Evolutionary conservation across 192 early-diverging fungal genomes (phyloP), one percentile per base, ranked within the genome.

Genomic region (Chytriomyces confervae): DNA sequence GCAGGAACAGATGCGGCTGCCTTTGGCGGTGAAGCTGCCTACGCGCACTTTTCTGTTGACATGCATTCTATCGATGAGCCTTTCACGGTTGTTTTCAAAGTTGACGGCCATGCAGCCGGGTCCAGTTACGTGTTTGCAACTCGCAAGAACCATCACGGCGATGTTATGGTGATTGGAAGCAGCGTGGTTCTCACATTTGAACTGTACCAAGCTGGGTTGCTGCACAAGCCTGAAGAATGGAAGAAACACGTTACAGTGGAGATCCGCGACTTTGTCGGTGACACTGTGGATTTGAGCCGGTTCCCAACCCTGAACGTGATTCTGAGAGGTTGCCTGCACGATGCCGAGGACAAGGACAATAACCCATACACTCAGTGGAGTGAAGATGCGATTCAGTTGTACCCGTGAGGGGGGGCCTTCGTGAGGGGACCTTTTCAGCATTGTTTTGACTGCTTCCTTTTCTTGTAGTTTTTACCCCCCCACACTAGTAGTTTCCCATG

Each of bases 1-100:
- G 36, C 36, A 36, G 36, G 36, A 36, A 36, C 36, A 3, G 36
- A 36, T 36, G 36, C 36, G 36, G 36, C 36, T 36, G 36, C 36
- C 4, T 36, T 36, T 36, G 36, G 36, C 36, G 36, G 36, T 36
- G 36, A 36, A 36, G 36, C n/a, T 8, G 69, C 27, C 7, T 72
- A 57, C 27, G 69, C 69, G 51, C 69, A 72, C 50, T 72, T 60
- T 27, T 10, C 9, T 13, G 50, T 72, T 16, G 23, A 51, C 7
- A 72, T 57, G 44, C 23, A 72, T 51, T 48, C 69, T 4, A 72
- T 72, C 51, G 45, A 27, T 43, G 69, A 45, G 8, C 50, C 69
- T 9, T 57, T 72, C 20, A 50, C 50, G n/a, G 27, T 72, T 27
- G 16, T 20, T 8, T 72, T 72, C 69, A 9, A 11, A 16, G 69